A percentile compares a stretch with the other conserved stretches of the same genome.
Conservation (phyloP, 2,329 filamentous ascomycete genomes). For the Penicillium digitatum region DNA sequence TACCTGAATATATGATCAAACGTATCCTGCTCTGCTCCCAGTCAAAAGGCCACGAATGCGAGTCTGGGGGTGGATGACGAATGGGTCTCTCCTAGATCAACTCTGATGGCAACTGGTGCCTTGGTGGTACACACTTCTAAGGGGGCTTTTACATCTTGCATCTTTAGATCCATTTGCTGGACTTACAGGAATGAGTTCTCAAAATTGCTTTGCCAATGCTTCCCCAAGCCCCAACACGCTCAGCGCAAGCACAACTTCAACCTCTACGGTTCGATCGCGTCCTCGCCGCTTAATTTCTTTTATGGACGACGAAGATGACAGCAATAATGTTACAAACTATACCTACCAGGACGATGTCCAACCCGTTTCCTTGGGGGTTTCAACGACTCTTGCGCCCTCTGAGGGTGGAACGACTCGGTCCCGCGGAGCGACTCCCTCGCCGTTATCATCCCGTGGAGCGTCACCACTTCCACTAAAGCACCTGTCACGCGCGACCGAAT, state of each 20-base stretch:
- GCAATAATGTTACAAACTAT: conserved; percentile 21
- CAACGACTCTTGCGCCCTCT: conserved; percentile 23
- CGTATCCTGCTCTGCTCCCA: neutral
- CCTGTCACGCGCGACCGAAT: conserved; percentile 33
- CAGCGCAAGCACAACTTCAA: conserved; percentile 33
- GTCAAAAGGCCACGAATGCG: conserved; percentile 23
- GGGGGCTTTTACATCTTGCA: conserved; percentile 24
- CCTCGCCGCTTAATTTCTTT: conserved; percentile 44
- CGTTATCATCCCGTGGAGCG: conserved; percentile 33
- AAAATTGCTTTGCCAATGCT: conserved; percentile 36
- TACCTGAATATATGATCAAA: conserved; percentile 7
- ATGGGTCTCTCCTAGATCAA: conserved; percentile 34
- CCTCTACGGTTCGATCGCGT: conserved; percentile 43
- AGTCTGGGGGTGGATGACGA: conserved; percentile 33
- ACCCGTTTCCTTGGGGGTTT: conserved; percentile 30
- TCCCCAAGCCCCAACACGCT: conserved; percentile 33
- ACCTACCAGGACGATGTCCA: conserved; percentile 26
- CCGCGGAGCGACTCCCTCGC: conserved; percentile 41
- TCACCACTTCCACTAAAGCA: conserved; percentile 41
- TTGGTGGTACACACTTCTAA: conserved; percentile 28
- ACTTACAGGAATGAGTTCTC: conserved; percentile 42
- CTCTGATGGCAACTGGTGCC: conserved; percentile 37
- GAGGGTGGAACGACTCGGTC: conserved; percentile 31
- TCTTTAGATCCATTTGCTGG: conserved; percentile 16
- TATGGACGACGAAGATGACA: conserved; percentile 36